Percentiles rank a stretch among this genome's conserved stretches.
phyloP scores from a whole-genome alignment of 208 protist species.

The Trypanosoma vivax region DNA sequence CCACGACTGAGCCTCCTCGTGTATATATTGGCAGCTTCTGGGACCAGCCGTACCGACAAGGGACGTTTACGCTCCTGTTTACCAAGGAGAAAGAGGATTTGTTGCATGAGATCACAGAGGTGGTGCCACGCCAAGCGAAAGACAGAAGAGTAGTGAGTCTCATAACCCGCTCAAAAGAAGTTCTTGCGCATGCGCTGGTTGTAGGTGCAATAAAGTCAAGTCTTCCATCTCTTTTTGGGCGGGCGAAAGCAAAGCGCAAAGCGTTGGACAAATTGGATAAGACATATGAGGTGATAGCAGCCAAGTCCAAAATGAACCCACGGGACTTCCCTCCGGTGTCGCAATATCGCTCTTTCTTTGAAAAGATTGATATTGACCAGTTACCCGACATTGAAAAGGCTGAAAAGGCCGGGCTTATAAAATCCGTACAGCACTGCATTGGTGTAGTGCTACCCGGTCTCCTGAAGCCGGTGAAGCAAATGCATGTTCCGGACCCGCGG shows the following conservation, averaged over 20 bases:
- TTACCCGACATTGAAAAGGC: constrained; percentile 53
- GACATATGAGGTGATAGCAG: constrained; percentile 50
- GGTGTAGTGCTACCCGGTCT: constrained; percentile 47
- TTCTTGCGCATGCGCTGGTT: constrained; percentile 83
- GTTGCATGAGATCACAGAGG: constrained; percentile 65
- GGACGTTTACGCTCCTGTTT: constrained; percentile 63
- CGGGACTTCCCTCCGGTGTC: constrained; percentile 44
- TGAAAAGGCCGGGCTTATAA: constrained; percentile 58
- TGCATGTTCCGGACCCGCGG: constrained; percentile 16
- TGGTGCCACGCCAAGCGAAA: constrained; percentile 76
- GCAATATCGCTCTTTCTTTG: constrained; percentile 37
- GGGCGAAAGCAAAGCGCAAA: constrained; percentile 54
- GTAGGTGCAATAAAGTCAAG: constrained; percentile 58
- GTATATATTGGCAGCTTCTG: constrained; percentile 96
- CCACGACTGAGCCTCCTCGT: constrained; percentile 90
- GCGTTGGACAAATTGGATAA: constrained; percentile 38
- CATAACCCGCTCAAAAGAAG: constrained; percentile 81
- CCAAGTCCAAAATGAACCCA: constrained; percentile 51
- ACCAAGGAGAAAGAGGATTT: constrained; percentile 80
- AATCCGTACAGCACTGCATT: constrained; percentile 38
- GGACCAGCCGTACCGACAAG: constrained; percentile 76
- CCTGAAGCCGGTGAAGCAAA: constrained; percentile 40
- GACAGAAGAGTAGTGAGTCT: constrained; percentile 89
- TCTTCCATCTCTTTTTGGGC: constrained; percentile 74
- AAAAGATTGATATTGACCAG: constrained; percentile 61